These are phyloP conservation scores for Glaciozyma antarctica DNA, from an alignment of 768 basidiomycete species.

Conservation along the genomic window DNA sequence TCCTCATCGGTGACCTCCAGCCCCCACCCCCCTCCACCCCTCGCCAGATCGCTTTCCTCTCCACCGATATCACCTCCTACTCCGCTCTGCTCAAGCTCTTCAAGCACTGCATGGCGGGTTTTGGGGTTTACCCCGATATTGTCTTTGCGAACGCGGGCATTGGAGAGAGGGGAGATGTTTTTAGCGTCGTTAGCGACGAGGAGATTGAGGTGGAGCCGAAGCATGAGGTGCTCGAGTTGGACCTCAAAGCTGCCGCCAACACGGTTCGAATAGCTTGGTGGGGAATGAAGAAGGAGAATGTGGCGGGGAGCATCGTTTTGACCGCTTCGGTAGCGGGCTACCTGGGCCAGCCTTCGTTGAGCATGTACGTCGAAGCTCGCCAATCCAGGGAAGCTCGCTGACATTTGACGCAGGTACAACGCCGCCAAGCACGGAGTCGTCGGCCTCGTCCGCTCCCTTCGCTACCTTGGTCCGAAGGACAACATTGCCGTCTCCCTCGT, in stretches of 20 bases:
- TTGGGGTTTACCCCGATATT: not conserved
- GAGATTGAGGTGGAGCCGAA: slow-evolving; percentile 1
- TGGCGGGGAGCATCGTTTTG: not conserved
- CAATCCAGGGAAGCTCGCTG: no score
- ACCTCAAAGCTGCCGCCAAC: not conserved
- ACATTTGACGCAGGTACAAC: not conserved
- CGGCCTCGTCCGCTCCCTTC: not conserved
- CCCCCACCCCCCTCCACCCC: not conserved
- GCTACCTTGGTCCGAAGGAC: not conserved
- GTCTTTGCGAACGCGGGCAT: slow-evolving; percentile 2
- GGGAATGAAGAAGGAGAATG: not conserved
- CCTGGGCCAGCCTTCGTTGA: not conserved
- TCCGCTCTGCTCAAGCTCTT: not conserved
- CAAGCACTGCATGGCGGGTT: not conserved
- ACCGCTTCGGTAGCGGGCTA: not conserved
- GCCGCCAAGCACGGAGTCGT: slow-evolving; percentile 2
- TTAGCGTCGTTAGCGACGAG: not conserved
- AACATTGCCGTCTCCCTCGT: slow-evolving; percentile 4
- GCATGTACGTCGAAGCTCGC: not conserved
- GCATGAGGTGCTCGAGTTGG: not conserved
- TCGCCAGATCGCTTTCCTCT: not conserved
- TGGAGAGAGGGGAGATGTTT: not conserved
- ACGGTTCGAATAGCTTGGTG: slow-evolving; percentile 1
- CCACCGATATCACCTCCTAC: slow-evolving; percentile 2
- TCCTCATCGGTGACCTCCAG: not conserved